Percentiles rank a stretch among this genome's conserved stretches.
phyloP scores from a whole-genome alignment of 2,329 filamentous ascomycete species.

The Xylariaceae sp. region DNA sequence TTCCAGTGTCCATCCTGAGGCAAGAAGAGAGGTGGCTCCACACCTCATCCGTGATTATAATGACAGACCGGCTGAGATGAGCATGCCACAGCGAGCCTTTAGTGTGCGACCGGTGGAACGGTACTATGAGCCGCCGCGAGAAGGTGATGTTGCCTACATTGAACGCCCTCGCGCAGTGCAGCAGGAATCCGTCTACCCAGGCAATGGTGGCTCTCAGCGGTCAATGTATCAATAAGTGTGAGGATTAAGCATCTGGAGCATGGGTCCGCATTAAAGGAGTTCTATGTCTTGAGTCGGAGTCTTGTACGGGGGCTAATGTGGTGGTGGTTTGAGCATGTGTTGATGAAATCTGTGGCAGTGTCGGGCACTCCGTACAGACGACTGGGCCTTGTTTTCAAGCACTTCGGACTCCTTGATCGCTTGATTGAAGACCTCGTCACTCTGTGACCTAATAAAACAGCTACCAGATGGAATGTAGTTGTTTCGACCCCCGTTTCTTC shows the following conservation, averaged over 20 bases:
- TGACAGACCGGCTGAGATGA: conserved; percentile 31
- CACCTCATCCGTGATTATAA: conserved; percentile 32
- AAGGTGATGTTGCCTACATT: conserved; percentile 42
- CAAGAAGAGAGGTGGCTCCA: conserved; percentile 31
- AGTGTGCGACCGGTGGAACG: conserved; percentile 39
- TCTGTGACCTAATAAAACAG: neutral
- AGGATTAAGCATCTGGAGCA: conserved; percentile 1
- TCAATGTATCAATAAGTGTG: conserved; percentile 28
- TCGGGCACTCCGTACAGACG: neutral
- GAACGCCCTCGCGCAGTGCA: conserved; percentile 39
- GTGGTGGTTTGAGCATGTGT: conserved; percentile 2
- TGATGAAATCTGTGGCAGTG: neutral
- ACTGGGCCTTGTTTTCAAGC: neutral
- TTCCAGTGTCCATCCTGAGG: conserved; percentile 37
- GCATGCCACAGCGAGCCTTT: conserved; percentile 36
- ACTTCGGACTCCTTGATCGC: neutral
- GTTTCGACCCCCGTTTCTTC: too few species aligned
- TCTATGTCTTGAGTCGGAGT: neutral
- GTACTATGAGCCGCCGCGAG: conserved; percentile 38
- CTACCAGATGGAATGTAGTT: too few species aligned
- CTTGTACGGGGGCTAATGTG: neutral
- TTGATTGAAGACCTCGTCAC: neutral
- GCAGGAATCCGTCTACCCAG: conserved; percentile 43
- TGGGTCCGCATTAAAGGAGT: conserved; percentile 4
- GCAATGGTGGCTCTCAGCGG: conserved; percentile 32